phyloP scores from a whole-genome alignment of 208 protist genomes.

The Trypanosoma platydactyli region DNA sequence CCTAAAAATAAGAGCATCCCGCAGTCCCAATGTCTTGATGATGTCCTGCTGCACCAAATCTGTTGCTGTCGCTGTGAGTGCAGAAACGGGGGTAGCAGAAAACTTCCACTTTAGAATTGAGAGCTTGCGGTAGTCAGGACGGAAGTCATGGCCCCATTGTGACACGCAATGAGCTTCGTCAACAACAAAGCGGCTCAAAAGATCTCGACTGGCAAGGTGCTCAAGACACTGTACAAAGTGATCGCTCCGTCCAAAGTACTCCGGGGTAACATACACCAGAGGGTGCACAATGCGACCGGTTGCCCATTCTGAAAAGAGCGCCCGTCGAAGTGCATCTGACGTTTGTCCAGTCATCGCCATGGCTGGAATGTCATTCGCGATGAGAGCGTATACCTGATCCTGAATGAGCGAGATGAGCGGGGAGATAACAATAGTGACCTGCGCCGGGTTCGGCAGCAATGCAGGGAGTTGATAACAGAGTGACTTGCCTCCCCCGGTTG shows the following conservation, averaged over 20 bases:
- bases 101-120: slow-evolving; percentile 73
- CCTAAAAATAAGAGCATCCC: slow-evolving; percentile 74
- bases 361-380: slow-evolving; percentile 80
- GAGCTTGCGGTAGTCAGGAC: slow-evolving; percentile 80
- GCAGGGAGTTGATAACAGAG: slow-evolving; percentile 96
- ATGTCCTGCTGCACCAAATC: slow-evolving; percentile 87
- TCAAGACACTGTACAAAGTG: slow-evolving; percentile 64
- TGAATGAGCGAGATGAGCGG: slow-evolving; percentile 97
- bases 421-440: slow-evolving; percentile 93
- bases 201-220: slow-evolving; percentile 42
- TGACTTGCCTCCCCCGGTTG: slow-evolving; percentile 96
- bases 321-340: slow-evolving; percentile 45
- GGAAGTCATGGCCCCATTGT: slow-evolving; percentile 97
- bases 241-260: slow-evolving; percentile 87
- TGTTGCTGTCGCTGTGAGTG: slow-evolving; percentile 86
- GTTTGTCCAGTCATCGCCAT: slow-evolving; percentile 84
- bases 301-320: slow-evolving; percentile 71
- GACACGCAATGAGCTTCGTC: slow-evolving; percentile 97
- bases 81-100: slow-evolving; percentile 65
- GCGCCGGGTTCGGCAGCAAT: slow-evolving; percentile 77
- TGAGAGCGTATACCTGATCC: slow-evolving; percentile 93
- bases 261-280: slow-evolving; percentile 86
- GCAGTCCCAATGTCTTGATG: slow-evolving; percentile 69
- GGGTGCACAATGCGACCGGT: slow-evolving; percentile 56
- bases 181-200: slow-evolving; percentile 85